Evolutionary conservation across 805 yeast species (phyloP), one percentile per base, ranked within the genome.

Genomic region (Kodamaea hsintzibuensis): DNA sequence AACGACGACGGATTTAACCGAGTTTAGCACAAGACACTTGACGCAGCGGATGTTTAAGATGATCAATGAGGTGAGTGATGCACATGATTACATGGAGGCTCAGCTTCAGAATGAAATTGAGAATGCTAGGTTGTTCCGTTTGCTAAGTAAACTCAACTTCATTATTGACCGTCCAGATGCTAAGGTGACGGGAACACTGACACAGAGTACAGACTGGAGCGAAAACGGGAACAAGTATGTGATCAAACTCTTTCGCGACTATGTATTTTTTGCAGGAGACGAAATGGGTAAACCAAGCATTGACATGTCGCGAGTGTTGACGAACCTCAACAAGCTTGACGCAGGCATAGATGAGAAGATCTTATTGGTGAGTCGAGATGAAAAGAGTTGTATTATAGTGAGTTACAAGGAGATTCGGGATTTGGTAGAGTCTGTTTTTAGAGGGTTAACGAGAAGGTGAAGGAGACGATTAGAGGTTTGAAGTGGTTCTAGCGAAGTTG

Each of bases 341-440:
- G 96, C 93, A 5, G 98, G 98, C 1, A 80, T 87, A 35, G 91
- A 89, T 50, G 99, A 95, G 70, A 84, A 82, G 60, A 71, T 95
- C 13, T 73, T 92, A 66, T 78, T 95, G 50, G 90, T 91, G 0
- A 86, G 95, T 35, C 82, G 87, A 9, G 97, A 92, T 67, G 96
- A 91, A 65, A 86, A 85, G 74, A 86, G 83, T 45, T 91, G 98
- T 67, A 74, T 95, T 56, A 85, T 95, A 42, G 87, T 90, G 52
- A 84, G 92, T 61, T 95, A 88, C 69, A 88, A 88, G 71, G 97
- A 91, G 69, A 74, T 95, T 57, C 83, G 85, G 66, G 87, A 82
- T 59, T 71, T 88, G 61, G 78, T 91, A 38, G 93, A 87, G 56
- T 73, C 79, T 54, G 83, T 88, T 14, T 90, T 90, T 67, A 77